Evolutionary conservation across 2,329 filamentous ascomycete genomes (phyloP).

Genomic region (Biscogniauxia mediterranea): DNA sequence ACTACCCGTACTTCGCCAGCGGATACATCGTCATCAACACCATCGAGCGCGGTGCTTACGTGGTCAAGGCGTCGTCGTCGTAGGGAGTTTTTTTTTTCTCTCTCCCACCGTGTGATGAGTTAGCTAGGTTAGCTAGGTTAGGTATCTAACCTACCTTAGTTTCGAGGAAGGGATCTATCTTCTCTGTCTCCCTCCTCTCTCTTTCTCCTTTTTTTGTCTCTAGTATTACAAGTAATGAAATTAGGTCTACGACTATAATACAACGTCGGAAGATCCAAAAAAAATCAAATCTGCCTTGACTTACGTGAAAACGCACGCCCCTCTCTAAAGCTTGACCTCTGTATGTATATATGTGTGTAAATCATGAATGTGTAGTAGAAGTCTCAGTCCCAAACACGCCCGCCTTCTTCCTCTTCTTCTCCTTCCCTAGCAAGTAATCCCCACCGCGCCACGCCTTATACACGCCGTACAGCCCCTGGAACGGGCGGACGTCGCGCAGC

Average conservation of each 20-base stretch:
- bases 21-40: conserved; percentile 46
- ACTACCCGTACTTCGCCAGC: conserved; percentile 42
- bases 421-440: conserved; percentile 44
- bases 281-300: too few species aligned
- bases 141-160: too few species aligned
- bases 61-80: conserved; percentile 36
- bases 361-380: neutral
- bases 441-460: conserved; percentile 43
- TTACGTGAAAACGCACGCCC: too few species aligned
- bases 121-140: too few species aligned
- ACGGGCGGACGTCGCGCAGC: conserved; percentile 39
- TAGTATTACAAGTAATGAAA: neutral
- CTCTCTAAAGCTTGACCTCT: neutral
- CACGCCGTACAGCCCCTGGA: conserved; percentile 47
- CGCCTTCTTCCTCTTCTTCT: conserved; percentile 20
- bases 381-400: neutral
- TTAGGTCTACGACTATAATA: neutral
- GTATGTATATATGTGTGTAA: too few species aligned
- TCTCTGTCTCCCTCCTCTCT: neutral
- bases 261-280: too few species aligned
- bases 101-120: neutral
- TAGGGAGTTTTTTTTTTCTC: neutral
- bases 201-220: too few species aligned
- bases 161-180: neutral
- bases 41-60: conserved; percentile 45